Evolutionary conservation across 441 rosid species (phyloP), one percentile per base, ranked within the genome.

Genomic region (Dalechampia spathulata): DNA sequence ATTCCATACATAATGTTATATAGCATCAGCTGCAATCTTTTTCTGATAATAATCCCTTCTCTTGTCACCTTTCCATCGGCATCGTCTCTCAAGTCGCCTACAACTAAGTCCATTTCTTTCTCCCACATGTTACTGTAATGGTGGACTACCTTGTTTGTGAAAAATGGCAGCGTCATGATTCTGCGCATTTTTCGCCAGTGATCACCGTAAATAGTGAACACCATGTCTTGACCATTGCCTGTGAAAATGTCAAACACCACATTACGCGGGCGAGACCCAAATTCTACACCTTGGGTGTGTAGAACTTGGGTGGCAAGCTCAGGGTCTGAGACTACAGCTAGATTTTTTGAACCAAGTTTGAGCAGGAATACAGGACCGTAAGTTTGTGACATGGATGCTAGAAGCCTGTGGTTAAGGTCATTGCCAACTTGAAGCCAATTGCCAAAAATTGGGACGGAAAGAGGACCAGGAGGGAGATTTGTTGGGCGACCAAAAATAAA

Each of bases 371-470:
- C 54, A 0, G 76, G 32, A 36, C 86, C 86, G 1, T 73, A 78
- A 8, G 52, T 61, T 52, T 72, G 62, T 0, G 79, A 52, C 73
- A 81, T 55, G 25, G 78, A 64, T 51, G 86, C 80, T 14, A 81
- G 66, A 7, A 69, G 58, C 13, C 77, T 69, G 57, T 81, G 83
- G 72, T 78, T 81, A 5, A 81, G 75, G 70, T 76, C 83, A 40
- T 78, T 78, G 21, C 86, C 86, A 10, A 81, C 82, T 63, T 81
- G 81, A 60, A 78, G 73, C 86, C 86, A 81, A 34, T 81, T 81
- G 7, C 86, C 86, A 21, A 78, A 74, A 10, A 81, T 53, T 3
- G 83, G 87, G 20, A 76, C 17, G 8, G 87, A 50, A 36, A 70
- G 5, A 4, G 83, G 87, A 27, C 77, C 66, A 0, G 83, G 83